Base-by-base conservation (phyloP, 352 stramenopile genomes). In the Phytophthora pluvialis region DNA sequence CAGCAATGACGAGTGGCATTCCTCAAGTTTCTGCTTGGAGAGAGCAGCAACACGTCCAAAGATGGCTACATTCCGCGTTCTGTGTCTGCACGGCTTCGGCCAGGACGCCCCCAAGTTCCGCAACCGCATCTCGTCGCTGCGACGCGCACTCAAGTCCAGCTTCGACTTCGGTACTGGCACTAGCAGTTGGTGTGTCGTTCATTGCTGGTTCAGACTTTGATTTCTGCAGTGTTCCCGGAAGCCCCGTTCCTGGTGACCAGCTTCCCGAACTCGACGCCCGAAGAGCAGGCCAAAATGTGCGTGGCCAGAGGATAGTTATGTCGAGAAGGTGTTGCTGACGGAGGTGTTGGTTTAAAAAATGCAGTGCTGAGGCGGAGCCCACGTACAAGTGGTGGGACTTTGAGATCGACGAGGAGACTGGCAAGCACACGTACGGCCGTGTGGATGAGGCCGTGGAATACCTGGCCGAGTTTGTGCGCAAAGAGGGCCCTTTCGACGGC, bases 51-150 rank as follows among this genome's bases (percentile, higher is more conserved):
- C 16, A 9, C 7, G 42, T 45, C n/a, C 3, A 46, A 49, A 50
- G 16, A 77, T 76, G 47, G 56, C 38, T 56, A 93, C 85, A 54
- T 77, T 86, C 35, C 86, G 83, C 39, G 75, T 95, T 21, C 67
- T 95, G 21, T 95, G 88, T 69, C 72, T 95, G 12, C 88, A 95
- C 55, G 88, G 88, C 44, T 91, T 93, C 50, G 81, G 82, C 49
- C 88, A 95, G 64, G 90, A 88, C 53, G 81, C 77, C 18, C 67
- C 78, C 31, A 91, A 84, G 48, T 73, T 95, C 45, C 81, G 83
- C 35, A 79, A 74, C 15, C 80, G 86, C 55, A 93, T 95, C 36
- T 82, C 84, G 7, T 81, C 82, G 1, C 88, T 88, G 44, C 75
- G 83, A 7, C 80, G 87, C 7, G 72, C 80, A 12, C 83, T 93